These are phyloP conservation scores for Kazachstania sp. DNA, from an alignment of 1,139 yeast genomes.

Conservation along the genomic window DNA sequence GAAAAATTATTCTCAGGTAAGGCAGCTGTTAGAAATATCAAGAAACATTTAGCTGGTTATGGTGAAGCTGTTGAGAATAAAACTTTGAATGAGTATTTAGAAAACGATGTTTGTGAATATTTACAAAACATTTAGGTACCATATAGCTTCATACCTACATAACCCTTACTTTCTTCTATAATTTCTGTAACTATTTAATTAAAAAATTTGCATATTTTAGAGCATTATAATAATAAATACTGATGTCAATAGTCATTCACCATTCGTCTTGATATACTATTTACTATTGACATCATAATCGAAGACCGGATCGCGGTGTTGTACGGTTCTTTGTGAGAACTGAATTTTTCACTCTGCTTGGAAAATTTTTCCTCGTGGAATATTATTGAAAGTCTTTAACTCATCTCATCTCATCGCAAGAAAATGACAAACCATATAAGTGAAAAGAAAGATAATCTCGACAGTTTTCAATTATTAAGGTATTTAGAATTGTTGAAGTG, in stretches of 20 bases:
- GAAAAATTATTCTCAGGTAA: constrained; percentile 38
- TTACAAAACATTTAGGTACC: constrained; percentile 10
- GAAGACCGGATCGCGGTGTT: too few species aligned
- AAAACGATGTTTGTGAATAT: constrained; percentile 11
- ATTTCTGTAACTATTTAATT: too few species aligned
- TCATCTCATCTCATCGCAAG: constrained; percentile 4
- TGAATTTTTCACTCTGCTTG: not conserved
- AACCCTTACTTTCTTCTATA: too few species aligned
- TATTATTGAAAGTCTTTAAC: not conserved
- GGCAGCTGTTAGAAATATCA: constrained; percentile 38
- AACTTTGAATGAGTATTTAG: constrained; percentile 11
- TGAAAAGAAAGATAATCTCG: too few species aligned
- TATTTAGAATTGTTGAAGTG: not conserved
- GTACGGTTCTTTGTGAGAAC: not conserved
- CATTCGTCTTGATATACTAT: too few species aligned
- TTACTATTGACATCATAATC: too few species aligned
- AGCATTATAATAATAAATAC: too few species aligned
- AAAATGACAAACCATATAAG: not conserved
- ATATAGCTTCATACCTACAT: not conserved
- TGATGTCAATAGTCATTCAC: too few species aligned
- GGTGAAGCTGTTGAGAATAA: constrained; percentile 42
- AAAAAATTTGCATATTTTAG: too few species aligned
- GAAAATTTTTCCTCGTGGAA: not conserved
- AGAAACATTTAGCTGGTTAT: constrained; percentile 43
- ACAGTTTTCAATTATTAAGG: too few species aligned